A percentile compares a stretch with the other conserved stretches of the same genome.
These are phyloP conservation scores for Quercus rubra DNA, from an alignment of 306 rosid species.

Conservation along the genomic window DNA sequence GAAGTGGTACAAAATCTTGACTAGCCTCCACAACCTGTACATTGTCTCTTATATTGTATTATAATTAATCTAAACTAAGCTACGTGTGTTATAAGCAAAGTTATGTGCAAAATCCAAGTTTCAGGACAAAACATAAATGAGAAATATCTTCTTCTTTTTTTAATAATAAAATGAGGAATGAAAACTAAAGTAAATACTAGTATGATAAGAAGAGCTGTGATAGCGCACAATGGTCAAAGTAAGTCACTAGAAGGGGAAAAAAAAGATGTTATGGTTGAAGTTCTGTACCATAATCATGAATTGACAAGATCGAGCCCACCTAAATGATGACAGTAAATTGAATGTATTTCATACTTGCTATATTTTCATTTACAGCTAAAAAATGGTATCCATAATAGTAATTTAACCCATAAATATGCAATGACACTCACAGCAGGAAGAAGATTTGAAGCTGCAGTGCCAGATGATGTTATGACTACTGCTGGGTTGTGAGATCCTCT, in stretches of 20 bases:
- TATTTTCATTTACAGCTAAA: not conserved
- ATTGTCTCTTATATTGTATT: constrained; percentile 2
- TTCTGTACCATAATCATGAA: not conserved
- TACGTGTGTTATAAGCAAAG: constrained; percentile 6
- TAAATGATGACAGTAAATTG: not conserved
- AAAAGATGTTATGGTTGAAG: not conserved
- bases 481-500: constrained; percentile 92
- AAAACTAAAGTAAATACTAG: constrained; percentile 4
- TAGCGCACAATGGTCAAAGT: constrained; percentile 4
- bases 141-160: not conserved
- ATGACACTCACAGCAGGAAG: constrained; percentile 86
- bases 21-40: constrained; percentile 92
- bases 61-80: constrained; percentile 12
- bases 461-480: constrained; percentile 88
- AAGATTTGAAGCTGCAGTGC: constrained; percentile 98
- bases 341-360: not conserved
- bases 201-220: not conserved
- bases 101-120: constrained; percentile 10
- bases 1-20: constrained; percentile 87
- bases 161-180: not conserved
- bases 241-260: not conserved
- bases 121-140: not conserved
- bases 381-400: not conserved
- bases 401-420: not conserved
- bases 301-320: constrained; percentile 5